Base-by-base conservation (phyloP, 2,329 filamentous ascomycete genomes). In the Beauveria sp. region DNA sequence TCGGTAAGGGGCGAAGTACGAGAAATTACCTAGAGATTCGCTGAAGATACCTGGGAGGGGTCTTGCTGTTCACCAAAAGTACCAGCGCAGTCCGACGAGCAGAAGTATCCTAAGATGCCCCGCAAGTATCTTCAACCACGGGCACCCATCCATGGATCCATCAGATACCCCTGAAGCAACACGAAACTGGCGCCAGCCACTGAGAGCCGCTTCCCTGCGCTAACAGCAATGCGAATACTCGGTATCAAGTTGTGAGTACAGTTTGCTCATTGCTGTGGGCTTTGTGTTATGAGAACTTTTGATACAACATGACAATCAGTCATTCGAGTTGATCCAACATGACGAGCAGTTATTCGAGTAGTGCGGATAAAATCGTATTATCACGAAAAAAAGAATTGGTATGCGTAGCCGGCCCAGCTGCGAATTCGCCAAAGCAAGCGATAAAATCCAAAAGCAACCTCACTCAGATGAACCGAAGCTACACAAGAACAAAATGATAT, bases 151-250 rank as follows among this genome's bases (percentile, higher is more conserved):
- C 26, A 22, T 53, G 20, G 38, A 38, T 49, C 46, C 3, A 18
- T 8, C 22, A 24, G 48, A 38, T 16, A 38, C 60, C 60, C 60
- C 60, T 62, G 53, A 58, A 57, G 52, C 53, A 46, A 57, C 60
- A 51, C 45, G 45, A 62, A 57, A 61, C 31, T 54, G 46, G 48
- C 57, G 55, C 55, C 55, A 22, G 18, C 48, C 56, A 51, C 22
- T 57, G 45, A 42, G 12, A 48, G 43, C 26, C 54, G 42, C 54
- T 48, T 2, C 43, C 43, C 43, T 26, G 20, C 31, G 31, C 55
- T 50, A 49, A 38, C 54, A 40, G 5, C 34, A 28, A 26, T 50
- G 43, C 34, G 53, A 46, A 16, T 20, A 50, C 7, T 31, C 9
- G 49, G 49, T 51, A 34, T 18, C 18, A 43, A 18, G 9, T 18